phyloP scores from a whole-genome alignment of 352 stramenopile genomes.

The Globisporangium recalcitrans region DNA sequence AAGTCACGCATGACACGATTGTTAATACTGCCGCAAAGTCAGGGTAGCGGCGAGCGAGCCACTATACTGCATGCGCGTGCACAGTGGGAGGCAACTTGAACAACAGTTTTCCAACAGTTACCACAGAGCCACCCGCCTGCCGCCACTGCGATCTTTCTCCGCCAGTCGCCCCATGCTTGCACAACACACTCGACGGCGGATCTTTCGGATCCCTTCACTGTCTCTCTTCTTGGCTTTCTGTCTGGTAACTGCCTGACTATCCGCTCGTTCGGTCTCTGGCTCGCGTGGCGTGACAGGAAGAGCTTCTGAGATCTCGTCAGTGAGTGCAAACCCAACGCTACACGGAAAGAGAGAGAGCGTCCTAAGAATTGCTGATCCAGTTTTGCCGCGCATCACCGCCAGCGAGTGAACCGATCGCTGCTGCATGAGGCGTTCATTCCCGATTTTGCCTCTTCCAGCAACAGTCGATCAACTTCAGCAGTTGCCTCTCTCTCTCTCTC shows the following conservation, averaged over 20 bases:
- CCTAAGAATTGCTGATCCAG: neutral
- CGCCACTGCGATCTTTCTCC: conserved; percentile 2
- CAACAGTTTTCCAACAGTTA: neutral
- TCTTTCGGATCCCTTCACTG: neutral
- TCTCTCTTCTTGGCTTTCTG: conserved; percentile 8
- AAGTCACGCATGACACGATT: conserved; percentile 11
- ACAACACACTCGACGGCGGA: neutral
- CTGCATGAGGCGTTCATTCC: conserved; percentile 3
- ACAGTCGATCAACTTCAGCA: conserved; percentile 14
- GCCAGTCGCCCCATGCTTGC: neutral
- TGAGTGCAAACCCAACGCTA: neutral
- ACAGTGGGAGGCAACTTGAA: conserved; percentile 1
- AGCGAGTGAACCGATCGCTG: neutral
- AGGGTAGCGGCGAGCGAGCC: neutral
- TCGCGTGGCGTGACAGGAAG: neutral
- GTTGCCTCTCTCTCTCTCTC: conserved; percentile 6
- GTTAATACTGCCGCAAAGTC: too few species aligned
- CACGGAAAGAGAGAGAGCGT: neutral
- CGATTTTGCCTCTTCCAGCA: conserved; percentile 14
- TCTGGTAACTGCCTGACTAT: neutral
- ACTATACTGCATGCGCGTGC: neutral
- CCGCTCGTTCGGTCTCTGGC: neutral
- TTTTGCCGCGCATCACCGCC: neutral
- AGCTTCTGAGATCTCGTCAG: neutral
- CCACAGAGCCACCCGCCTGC: neutral